phyloP scores from a whole-genome alignment of 495 filamentous ascomycete species.

The Cladorrhinum samala region DNA sequence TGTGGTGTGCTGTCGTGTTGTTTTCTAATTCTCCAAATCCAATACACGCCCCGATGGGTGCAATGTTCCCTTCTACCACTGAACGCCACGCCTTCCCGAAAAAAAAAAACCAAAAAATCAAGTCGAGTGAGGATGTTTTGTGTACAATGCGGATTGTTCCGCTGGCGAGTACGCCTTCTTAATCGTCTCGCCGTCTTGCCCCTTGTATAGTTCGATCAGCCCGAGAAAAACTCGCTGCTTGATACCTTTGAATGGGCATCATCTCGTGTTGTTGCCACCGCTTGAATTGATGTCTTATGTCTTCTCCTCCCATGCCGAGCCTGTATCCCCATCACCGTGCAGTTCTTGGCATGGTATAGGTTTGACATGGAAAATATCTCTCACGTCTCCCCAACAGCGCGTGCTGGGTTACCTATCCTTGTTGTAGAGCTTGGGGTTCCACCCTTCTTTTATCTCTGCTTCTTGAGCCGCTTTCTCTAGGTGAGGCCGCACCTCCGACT shows the following conservation, averaged over 20 bases:
- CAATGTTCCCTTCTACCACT: background rate
- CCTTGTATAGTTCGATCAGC: background rate
- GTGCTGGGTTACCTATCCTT: slow-evolving; percentile 69
- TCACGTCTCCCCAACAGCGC: background rate
- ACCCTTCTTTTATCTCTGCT: slow-evolving; percentile 73
- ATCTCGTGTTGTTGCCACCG: background rate
- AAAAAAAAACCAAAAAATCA: too few species aligned
- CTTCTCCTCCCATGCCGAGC: background rate
- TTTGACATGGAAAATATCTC: too few species aligned
- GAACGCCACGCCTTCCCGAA: background rate
- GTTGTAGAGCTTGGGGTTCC: slow-evolving; percentile 91
- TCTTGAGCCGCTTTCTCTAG: slow-evolving; percentile 47
- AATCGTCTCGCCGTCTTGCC: background rate
- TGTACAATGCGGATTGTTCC: background rate
- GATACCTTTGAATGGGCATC: background rate
- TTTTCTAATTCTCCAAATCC: too few species aligned
- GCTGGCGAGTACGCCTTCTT: background rate
- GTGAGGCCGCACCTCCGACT: slow-evolving; percentile 61
- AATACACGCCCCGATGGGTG: background rate
- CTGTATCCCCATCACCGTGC: background rate
- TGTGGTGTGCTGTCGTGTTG: too few species aligned
- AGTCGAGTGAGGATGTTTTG: slow-evolving; percentile 8
- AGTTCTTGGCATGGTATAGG: background rate
- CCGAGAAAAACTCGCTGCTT: background rate
- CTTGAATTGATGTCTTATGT: background rate